Percentiles rank a stretch among this genome's conserved stretches.
Evolutionary conservation across 75 land plant genomes (phyloP).

Genomic region (Pseudotsuga menziesii): DNA sequence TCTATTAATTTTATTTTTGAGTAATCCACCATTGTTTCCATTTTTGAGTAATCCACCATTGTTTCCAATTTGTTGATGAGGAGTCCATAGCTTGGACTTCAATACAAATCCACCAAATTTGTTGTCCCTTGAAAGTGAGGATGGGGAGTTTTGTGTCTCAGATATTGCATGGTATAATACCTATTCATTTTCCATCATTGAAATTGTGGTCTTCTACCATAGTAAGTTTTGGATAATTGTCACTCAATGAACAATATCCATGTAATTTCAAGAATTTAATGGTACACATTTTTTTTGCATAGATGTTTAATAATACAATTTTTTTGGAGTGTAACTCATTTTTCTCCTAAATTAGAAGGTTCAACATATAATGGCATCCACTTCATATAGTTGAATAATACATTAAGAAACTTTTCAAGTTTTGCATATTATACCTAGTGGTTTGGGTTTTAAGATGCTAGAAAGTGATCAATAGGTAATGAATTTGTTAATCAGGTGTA

Average conservation of each 20-base stretch:
- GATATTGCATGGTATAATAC: conserved; percentile 60
- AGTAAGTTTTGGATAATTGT: neutral
- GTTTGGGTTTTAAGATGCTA: conserved; percentile 92
- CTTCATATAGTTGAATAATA: too few relatives aligned
- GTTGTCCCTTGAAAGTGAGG: conserved; percentile 95
- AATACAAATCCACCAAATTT: conserved; percentile 61
- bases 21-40: neutral
- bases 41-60: too few relatives aligned
- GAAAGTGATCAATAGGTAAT: conserved; percentile 82
- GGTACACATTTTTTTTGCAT: too few relatives aligned
- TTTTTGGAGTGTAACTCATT: too few relatives aligned
- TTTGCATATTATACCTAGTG: conserved; percentile 34
- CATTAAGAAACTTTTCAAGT: neutral
- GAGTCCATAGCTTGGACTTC: conserved; percentile 95
- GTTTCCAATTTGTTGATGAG: conserved; percentile 8
- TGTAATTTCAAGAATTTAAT: too few relatives aligned
- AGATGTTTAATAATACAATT: too few relatives aligned
- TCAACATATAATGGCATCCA: too few relatives aligned
- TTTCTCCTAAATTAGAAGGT: too few relatives aligned
- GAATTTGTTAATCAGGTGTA: neutral
- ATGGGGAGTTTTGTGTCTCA: conserved; percentile 87
- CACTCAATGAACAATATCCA: neutral
- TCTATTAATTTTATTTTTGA: neutral
- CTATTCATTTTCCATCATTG: conserved; percentile 70
- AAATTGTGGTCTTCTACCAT: conserved; percentile 29